Base-by-base conservation (phyloP, 1,284 basidiomycete species). In the Ustilago sp. region DNA sequence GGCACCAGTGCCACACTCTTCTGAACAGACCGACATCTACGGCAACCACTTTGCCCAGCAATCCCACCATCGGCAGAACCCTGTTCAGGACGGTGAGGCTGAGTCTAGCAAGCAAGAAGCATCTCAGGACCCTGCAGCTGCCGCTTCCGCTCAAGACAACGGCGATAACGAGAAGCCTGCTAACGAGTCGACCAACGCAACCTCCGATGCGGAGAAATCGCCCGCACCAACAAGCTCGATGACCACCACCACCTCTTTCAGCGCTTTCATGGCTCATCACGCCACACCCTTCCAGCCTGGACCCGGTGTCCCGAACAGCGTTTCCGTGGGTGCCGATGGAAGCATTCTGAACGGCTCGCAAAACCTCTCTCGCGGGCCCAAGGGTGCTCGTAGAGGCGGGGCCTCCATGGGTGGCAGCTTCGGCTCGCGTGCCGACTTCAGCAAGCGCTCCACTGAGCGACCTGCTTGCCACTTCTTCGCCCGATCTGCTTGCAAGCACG, bases 401-500 rank as follows among this genome's bases (percentile, higher is more conserved):
- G 63, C 67, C 6, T 61, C 71, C 9, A 54, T 69, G 59, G 63
- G 67, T 28, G 71, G 64, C 35, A 66, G 59, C 67, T 74, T 68
- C 23, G 75, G 70, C 19, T 64, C 60, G 41, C 75, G 75, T 35
- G 23, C 63, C 36, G 75, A 77, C 8, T 72, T 74, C 52, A 59
- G 61, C 61, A 77, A 77, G 77, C 74, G 74, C 52, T 73, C 74
- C 35, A 59, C 57, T n/a, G 80, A 80, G 59, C 72, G 82, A 43
- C 82, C 84, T 8, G 77, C 83, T 4, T 85, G 84, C 64, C 73
- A 76, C 62, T 85, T 85, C 70, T 85, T 85, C 45, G 76, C 78
- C 8, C 75, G 74, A n/a, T 77, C 80, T 7, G 73, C 75, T 8
- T 85, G 84, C 77, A 79, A 78, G 63, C 82, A 83, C 51, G 80